Conservation (phyloP, 1,284 basidiomycete genomes). For the Pyrrhoderma lamaoense region DNA sequence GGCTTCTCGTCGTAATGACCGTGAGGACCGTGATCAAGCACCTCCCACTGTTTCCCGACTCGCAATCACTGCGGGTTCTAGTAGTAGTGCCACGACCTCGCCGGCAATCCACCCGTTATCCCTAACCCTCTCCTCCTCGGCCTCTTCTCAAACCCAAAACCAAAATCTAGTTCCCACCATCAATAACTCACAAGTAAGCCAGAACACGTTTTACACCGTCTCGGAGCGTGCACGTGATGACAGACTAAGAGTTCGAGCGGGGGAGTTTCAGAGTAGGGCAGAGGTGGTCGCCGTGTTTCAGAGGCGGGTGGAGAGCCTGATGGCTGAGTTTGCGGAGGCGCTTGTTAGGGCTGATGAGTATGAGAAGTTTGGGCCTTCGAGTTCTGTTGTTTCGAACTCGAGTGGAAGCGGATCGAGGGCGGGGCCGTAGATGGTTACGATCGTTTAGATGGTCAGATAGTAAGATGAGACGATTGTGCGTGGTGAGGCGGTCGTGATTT, state of each 20-base stretch:
- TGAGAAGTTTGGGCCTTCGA: conserved; percentile 12
- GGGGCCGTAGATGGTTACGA: too few species aligned
- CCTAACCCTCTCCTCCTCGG: conserved; percentile 10
- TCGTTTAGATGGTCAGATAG: too few species aligned
- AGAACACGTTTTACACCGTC: conserved; percentile 14
- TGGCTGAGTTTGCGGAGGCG: conserved; percentile 18
- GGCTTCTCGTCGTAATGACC: conserved; percentile 14
- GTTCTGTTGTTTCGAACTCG: neutral
- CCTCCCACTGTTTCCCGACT: neutral
- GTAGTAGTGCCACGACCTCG: conserved; percentile 6
- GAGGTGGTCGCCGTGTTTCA: conserved; percentile 16
- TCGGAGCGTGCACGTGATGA: conserved; percentile 15
- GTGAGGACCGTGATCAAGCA: neutral
- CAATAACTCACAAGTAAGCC: conserved; percentile 3
- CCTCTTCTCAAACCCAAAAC: conserved; percentile 6
- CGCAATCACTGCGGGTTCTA: neutral
- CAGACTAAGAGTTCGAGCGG: conserved; percentile 12
- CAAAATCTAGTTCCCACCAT: conserved; percentile 5
- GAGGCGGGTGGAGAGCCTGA: conserved; percentile 15
- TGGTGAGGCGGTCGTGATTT: too few species aligned
- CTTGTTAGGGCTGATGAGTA: conserved; percentile 14
- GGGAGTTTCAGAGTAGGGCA: conserved; percentile 16
- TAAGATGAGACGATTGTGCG: too few species aligned
- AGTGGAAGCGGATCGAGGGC: too few species aligned
- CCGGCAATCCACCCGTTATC: conserved; percentile 12